Conservation (phyloP, 129 eudicot genomes). For the Pseudognaphalium luteoalbum region DNA sequence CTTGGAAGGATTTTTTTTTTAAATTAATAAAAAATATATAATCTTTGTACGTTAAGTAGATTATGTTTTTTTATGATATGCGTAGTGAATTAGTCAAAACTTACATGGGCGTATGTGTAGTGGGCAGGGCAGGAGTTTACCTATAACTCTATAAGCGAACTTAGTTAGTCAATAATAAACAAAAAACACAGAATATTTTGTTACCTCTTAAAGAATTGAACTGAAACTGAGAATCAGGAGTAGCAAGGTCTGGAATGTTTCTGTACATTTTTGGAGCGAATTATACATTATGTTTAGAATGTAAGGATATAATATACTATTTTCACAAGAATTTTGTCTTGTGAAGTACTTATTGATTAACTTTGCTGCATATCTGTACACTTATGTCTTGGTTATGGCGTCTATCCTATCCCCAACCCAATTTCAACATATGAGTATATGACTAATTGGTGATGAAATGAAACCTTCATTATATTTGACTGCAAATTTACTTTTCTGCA, state of each 20-base stretch:
- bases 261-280: neutral
- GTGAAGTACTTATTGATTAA: neutral
- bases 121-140: too few species aligned
- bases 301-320: neutral
- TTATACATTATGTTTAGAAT: neutral
- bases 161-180: neutral
- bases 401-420: neutral
- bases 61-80: neutral
- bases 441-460: neutral
- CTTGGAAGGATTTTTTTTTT: neutral
- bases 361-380: neutral
- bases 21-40: too few species aligned
- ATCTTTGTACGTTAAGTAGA: too few species aligned
- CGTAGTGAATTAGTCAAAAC: too few species aligned
- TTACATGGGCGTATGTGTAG: too few species aligned
- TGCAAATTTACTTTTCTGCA: constrained; percentile 34
- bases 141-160: too few species aligned
- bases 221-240: neutral
- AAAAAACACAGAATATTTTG: neutral
- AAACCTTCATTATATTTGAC: constrained; percentile 6
- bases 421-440: neutral
- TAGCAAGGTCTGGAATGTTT: too few species aligned
- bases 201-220: neutral
- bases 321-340: neutral
- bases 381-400: neutral